phyloP scores from a whole-genome alignment of 208 protist genomes.

The Perkinsela sp. region DNA sequence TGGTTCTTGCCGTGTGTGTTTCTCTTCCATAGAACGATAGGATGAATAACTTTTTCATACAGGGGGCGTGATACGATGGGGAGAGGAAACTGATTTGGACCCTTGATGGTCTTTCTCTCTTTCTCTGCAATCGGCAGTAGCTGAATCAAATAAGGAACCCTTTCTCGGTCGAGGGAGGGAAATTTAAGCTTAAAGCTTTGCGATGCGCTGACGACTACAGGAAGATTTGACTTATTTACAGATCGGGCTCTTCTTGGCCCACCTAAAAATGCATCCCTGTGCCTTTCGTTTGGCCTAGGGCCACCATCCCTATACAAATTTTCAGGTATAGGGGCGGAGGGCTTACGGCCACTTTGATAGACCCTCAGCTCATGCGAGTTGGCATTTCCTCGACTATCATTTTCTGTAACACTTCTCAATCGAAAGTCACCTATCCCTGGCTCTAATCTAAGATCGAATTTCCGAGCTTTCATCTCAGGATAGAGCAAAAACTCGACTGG shows the following conservation, averaged over 20 bases:
- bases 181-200: background rate
- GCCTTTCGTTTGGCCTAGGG: background rate
- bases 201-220: background rate
- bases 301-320: background rate
- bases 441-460: conserved; percentile 14
- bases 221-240: background rate
- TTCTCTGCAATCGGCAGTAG: conserved; percentile 27
- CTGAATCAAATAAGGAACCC: conserved; percentile 3
- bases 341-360: background rate
- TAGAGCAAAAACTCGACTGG: conserved; percentile 31
- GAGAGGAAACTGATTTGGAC: conserved; percentile 8
- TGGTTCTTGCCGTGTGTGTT: conserved; percentile 1
- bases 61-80: conserved; percentile 12
- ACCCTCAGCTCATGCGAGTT: background rate
- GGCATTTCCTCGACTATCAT: background rate
- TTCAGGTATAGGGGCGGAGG: background rate
- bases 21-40: conserved; percentile 14
- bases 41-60: conserved; percentile 54
- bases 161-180: background rate
- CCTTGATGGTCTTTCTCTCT: conserved; percentile 34
- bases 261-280: too few relatives aligned
- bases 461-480: conserved; percentile 27
- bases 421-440: conserved; percentile 21
- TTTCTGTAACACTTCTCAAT: background rate
- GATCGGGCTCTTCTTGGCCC: too few relatives aligned